Percentiles rank a stretch among this genome's conserved stretches.
Evolutionary conservation across 2,329 filamentous ascomycete genomes (phyloP).

Genomic region (Diaporthe capsici): DNA sequence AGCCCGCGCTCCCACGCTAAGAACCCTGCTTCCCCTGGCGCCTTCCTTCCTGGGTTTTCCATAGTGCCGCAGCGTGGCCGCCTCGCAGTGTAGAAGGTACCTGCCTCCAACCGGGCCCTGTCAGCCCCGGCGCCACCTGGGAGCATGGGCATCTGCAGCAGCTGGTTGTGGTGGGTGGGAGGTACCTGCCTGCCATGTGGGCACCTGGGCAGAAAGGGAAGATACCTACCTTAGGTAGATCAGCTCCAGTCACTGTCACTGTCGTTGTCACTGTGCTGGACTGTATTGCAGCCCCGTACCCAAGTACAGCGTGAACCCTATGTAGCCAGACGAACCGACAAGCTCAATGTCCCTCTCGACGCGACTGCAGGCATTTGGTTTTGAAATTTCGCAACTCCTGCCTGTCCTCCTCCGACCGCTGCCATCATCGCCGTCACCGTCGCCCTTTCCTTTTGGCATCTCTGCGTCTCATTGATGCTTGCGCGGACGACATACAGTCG

Average conservation of each 20-base stretch:
- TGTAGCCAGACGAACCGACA: neutral
- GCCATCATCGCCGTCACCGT: neutral
- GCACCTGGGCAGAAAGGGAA: neutral
- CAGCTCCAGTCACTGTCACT: neutral
- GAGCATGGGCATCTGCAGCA: constrained; percentile 11
- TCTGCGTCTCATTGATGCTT: neutral
- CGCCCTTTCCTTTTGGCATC: neutral
- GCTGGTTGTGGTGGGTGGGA: neutral
- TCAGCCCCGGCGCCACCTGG: constrained; percentile 3
- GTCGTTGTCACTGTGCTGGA: neutral
- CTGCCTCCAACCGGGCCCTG: neutral
- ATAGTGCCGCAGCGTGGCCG: neutral
- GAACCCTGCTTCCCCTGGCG: constrained; percentile 9
- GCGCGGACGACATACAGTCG: no score
- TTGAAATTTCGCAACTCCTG: constrained; percentile 22
- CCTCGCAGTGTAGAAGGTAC: neutral
- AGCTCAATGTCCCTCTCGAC: constrained; percentile 6
- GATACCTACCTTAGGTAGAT: neutral
- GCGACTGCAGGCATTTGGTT: constrained; percentile 14
- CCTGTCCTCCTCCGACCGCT: constrained; percentile 12
- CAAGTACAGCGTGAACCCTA: neutral
- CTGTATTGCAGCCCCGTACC: neutral
- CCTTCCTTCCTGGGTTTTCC: constrained; percentile 3
- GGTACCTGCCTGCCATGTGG: constrained; percentile 23
- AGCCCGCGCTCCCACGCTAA: constrained; percentile 23